Evolutionary conservation across 2,329 filamentous ascomycete genomes (phyloP), one percentile per base, ranked within the genome.

Genomic region (Thermochaetoides dissita): DNA sequence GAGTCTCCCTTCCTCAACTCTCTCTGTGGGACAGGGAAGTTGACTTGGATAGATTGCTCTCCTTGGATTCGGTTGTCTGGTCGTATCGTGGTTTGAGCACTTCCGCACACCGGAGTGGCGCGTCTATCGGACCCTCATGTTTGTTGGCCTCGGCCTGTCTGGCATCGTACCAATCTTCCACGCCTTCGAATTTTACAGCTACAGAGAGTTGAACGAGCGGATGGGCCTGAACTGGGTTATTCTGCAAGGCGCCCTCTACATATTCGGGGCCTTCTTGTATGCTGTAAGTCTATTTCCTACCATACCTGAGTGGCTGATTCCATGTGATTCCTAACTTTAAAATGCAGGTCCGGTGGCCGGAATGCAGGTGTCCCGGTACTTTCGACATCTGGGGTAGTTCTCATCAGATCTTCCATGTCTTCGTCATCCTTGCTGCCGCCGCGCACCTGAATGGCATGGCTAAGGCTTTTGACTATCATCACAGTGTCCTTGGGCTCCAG

Each of bases 371-470:
- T 36, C 91, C 89, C 0, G 84, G 86, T 1, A 67, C 61, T 7
- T 95, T 89, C 56, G 91, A 98, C 62, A 84, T 95, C 40, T 84
- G 84, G 74, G 89, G 91, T 33, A 87, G 80, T 57, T 94, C 86
- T 12, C 91, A 98, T 62, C 91, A 98, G 64, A 82, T 98, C 49
- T 98, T 98, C 60, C 91, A 98, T 64, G 67, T 94, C 34, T 72
- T 91, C 49, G 88, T 98, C 29, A 68, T 96, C 10, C 61, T 87
- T 46, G 91, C 91, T 0, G 89, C 86, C 0, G 72, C 74, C 1
- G 74, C 81, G 24, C 91, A 98, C 66, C 66, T 96, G 46, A 79
- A 78, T 40, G 88, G 84, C 38, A 71, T 96, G 63, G 58, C 84
- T 30, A 81, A 77, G 60, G 88, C 88, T 4, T 94, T 95, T 63